phyloP scores from a whole-genome alignment of 23 red algal species.

The Gracilaria domingensis region DNA sequence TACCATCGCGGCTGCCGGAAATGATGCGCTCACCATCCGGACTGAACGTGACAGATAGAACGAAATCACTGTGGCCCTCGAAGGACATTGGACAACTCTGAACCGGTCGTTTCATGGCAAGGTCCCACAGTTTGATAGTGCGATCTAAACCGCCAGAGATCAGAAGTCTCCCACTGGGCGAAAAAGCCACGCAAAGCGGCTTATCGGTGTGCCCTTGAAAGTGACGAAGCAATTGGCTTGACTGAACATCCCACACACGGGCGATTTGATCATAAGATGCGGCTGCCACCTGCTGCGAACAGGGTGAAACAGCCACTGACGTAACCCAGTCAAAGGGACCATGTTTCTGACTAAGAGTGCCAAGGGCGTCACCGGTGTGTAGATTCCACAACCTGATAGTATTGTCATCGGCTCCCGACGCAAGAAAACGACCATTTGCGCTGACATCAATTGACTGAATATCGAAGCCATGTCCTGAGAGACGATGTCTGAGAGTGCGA shows the following conservation, averaged over 20 bases:
- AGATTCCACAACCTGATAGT: conserved; percentile 80
- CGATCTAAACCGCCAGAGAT: conserved; percentile 88
- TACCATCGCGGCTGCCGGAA: conserved; percentile 82
- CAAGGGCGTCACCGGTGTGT: conserved; percentile 63
- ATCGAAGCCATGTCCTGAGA: conserved; percentile 80
- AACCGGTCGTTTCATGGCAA: conserved; percentile 42
- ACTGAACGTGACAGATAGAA: conserved; percentile 86
- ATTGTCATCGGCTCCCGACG: conserved; percentile 76
- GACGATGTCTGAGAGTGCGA: conserved; percentile 64
- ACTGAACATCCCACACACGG: conserved; percentile 85
- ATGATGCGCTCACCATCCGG: conserved; percentile 82
- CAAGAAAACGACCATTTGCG: conserved; percentile 75
- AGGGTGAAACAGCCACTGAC: conserved; percentile 81
- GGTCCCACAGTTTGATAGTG: conserved; percentile 91
- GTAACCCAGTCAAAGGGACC: conserved; percentile 84
- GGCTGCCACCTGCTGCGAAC: conserved; percentile 75
- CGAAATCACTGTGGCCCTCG: conserved; percentile 86
- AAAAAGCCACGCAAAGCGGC: conserved; percentile 91
- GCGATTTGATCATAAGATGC: conserved; percentile 89
- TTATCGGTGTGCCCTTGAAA: conserved; percentile 86
- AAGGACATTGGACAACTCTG: conserved; percentile 65
- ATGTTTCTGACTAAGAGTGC: conserved; percentile 62
- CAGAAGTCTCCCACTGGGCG: conserved; percentile 72
- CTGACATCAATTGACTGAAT: conserved; percentile 87
- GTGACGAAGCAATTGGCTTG: conserved; percentile 43